Evolutionary conservation across 192 early-diverging fungal species (phyloP).

Genomic region (Backusella mclennaniae): DNA sequence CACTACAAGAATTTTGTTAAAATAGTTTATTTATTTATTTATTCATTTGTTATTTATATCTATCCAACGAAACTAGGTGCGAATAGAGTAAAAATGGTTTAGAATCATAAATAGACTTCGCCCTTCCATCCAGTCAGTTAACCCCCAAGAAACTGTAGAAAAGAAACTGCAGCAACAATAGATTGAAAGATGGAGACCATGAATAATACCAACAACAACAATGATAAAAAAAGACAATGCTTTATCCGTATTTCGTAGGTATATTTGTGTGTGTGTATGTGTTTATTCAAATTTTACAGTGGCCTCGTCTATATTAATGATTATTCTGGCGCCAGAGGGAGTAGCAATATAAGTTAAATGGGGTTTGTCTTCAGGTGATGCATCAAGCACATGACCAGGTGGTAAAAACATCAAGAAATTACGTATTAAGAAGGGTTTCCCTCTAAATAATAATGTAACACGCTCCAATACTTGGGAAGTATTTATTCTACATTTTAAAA

Average conservation of each 20-base stretch:
- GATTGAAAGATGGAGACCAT: background rate
- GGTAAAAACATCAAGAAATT: slow-evolving; percentile 32
- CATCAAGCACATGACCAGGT: slow-evolving; percentile 24
- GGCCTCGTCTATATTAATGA: slow-evolving; percentile 21
- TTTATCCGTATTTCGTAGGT: background rate
- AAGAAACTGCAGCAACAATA: background rate
- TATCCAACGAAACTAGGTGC: too few species aligned
- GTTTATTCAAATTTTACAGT: slow-evolving; percentile 21
- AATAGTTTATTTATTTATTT: too few species aligned
- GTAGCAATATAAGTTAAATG: slow-evolving; percentile 23
- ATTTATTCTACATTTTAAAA: slow-evolving; percentile 18
- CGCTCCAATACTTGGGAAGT: slow-evolving; percentile 29
- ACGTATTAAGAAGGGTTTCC: slow-evolving; percentile 29
- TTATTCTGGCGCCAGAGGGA: slow-evolving; percentile 18
- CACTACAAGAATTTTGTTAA: too few species aligned
- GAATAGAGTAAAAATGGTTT: too few species aligned
- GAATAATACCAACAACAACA: background rate
- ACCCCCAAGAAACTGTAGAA: too few species aligned
- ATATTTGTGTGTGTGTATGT: background rate
- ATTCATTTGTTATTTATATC: too few species aligned
- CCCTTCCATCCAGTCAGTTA: too few species aligned
- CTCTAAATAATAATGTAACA: slow-evolving; percentile 26
- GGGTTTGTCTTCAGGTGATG: slow-evolving; percentile 15
- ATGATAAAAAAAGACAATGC: background rate
- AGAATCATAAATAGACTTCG: too few species aligned